Evolutionary conservation across 176 grass and related monocot genomes (phyloP), one percentile per base, ranked within the genome.

Genomic region (Oropetium thomaeum): DNA sequence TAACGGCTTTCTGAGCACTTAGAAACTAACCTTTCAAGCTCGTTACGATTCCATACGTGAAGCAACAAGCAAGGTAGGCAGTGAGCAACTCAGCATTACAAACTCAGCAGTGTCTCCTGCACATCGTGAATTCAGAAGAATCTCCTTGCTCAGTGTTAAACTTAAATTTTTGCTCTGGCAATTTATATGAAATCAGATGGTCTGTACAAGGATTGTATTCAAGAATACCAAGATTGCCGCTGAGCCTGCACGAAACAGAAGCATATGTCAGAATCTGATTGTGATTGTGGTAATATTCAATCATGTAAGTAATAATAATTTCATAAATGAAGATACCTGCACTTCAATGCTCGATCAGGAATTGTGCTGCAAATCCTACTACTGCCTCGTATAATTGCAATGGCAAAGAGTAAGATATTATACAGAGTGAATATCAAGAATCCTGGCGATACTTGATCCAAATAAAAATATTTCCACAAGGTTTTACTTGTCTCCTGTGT

Each of bases 301-400:
- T 20, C 37, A 60, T 48, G 20, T 8, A 58, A 29, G 15, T 29
- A 15, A 26, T 31, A 41, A 83, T 76, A 41, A 49, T 69, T 54
- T 23, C 34, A 17, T 26, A 29, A 37, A 75, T n/a, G 5, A 29
- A 73, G 20, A 20, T 43, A 68, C 62, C 83, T 75, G 55, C 42
- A 75, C 15, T 74, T 79, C 23, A 54, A 63, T 13, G 48, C 23
- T 64, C 6, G 30, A 20, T 16, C 39, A 72, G 38, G 35, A 28
- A 45, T 71, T 67, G 60, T 31, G 42, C 20, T 53, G 41, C 39
- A 70, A 63, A 63, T 3, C 13, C 25, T 53, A 5, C 49, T 17
- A 8, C 58, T 5, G 15, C 42, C 16, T 68, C 30, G 54, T 39
- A 23, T 26, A 33, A 57, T 30, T 44, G 35, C 45, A 15, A 61